Conservation (phyloP, 305 asterid genomes). For the Fraxinus floribunda region DNA sequence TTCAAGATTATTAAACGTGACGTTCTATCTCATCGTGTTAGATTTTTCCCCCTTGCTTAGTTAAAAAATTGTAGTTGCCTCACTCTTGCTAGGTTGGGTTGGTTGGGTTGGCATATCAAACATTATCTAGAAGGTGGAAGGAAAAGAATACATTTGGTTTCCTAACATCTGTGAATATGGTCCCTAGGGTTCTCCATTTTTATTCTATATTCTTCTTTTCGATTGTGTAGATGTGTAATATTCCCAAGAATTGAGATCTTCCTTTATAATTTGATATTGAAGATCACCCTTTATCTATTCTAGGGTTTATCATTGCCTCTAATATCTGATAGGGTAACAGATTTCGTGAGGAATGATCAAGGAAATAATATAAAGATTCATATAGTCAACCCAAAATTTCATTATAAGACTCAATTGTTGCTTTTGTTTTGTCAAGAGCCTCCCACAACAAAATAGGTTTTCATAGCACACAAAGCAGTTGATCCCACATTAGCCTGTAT, state of each 20-base stretch:
- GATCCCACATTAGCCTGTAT: too few relatives aligned
- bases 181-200: not conserved
- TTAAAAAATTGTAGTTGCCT: not conserved
- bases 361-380: not conserved
- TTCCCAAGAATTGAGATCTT: not conserved
- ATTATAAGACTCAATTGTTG: not conserved
- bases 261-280: not conserved
- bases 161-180: slow-evolving; percentile 44
- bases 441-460: too few relatives aligned
- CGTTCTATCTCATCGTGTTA: not conserved
- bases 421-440: too few relatives aligned
- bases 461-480: too few relatives aligned
- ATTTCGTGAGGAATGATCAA: not conserved
- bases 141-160: slow-evolving; percentile 45
- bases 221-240: not conserved
- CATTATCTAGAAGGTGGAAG: slow-evolving; percentile 41
- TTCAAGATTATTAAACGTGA: not conserved
- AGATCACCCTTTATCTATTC: not conserved
- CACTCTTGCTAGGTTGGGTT: slow-evolving; percentile 46
- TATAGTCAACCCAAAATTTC: not conserved
- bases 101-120: slow-evolving; percentile 60
- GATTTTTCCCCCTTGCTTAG: not conserved
- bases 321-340: not conserved
- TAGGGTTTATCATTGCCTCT: not conserved
- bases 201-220: too few relatives aligned